phyloP scores from a whole-genome alignment of 2,329 filamentous ascomycete genomes.

The Arthrinium phaeospermum region DNA sequence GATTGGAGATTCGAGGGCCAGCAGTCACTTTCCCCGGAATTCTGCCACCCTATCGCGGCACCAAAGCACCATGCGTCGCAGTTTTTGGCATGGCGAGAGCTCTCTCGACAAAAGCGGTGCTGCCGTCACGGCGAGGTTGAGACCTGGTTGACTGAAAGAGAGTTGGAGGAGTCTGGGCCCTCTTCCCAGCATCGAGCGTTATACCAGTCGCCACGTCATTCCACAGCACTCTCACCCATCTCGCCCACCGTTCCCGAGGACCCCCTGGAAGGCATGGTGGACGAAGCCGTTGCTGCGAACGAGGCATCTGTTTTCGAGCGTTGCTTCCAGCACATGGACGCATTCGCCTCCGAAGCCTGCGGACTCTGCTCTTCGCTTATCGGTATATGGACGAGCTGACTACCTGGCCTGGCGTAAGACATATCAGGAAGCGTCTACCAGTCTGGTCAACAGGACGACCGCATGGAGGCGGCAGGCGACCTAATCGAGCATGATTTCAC shows the following conservation, averaged over 20 bases:
- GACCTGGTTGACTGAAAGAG: constrained; percentile 42
- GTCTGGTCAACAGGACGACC: constrained; percentile 76
- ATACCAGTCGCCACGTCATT: constrained; percentile 34
- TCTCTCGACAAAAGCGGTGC: constrained; percentile 31
- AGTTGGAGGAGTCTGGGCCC: constrained; percentile 38
- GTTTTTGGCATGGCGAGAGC: too few relatives aligned
- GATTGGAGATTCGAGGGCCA: constrained; percentile 30
- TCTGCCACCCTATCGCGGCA: constrained; percentile 43
- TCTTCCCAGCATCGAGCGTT: constrained; percentile 29
- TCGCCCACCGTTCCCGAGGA: constrained; percentile 42
- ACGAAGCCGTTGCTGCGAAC: constrained; percentile 64
- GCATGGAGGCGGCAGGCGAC: constrained; percentile 81
- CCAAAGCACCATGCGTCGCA: constrained; percentile 28
- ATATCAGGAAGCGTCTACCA: constrained; percentile 83
- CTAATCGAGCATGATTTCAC: constrained; percentile 82
- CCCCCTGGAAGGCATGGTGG: constrained; percentile 58
- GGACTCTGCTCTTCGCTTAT: constrained; percentile 84
- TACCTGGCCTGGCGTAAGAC: constrained; percentile 78
- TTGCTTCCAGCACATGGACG: constrained; percentile 89
- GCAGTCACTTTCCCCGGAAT: constrained; percentile 37
- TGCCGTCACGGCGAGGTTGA: constrained; percentile 40
- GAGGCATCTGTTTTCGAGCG: constrained; percentile 76
- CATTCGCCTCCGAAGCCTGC: constrained; percentile 84
- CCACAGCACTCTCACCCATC: constrained; percentile 47
- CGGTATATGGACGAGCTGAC: constrained; percentile 77